Percentiles rank a stretch among this genome's conserved stretches.
These are phyloP conservation scores for Meripilus lineatus DNA, from an alignment of 1,284 basidiomycete genomes.

Conservation along the genomic window DNA sequence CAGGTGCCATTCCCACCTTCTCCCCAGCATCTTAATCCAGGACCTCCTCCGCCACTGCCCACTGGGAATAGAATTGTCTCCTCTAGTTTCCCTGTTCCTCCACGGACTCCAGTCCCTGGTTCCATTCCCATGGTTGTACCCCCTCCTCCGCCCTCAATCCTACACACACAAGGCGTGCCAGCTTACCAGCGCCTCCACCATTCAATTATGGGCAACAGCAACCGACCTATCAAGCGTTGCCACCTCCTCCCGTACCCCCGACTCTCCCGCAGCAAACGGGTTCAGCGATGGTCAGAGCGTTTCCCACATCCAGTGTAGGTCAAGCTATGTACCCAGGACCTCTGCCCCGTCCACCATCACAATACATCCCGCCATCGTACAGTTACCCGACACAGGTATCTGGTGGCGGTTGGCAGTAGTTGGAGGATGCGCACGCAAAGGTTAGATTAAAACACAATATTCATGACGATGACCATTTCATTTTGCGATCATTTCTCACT, in stretches of 20 bases:
- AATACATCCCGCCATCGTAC: conserved; percentile 20
- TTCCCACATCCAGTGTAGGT: conserved; percentile 15
- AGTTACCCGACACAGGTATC: conserved; percentile 11
- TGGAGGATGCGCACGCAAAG: no score
- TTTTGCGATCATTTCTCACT: no score
- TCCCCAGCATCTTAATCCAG: conserved; percentile 5
- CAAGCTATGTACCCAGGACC: conserved; percentile 33
- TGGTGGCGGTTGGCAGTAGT: conserved; percentile 14
- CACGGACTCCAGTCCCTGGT: background rate
- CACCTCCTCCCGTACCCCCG: conserved; percentile 28
- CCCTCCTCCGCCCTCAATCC: conserved; percentile 30
- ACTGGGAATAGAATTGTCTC: conserved; percentile 17
- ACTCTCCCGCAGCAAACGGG: conserved; percentile 22
- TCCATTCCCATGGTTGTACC: conserved; percentile 23
- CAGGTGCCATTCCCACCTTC: background rate
- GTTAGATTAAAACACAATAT: no score
- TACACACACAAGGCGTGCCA: conserved; percentile 21
- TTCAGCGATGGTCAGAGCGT: conserved; percentile 16
- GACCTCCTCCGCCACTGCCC: conserved; percentile 17
- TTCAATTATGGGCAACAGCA: conserved; percentile 24
- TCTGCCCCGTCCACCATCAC: conserved; percentile 31
- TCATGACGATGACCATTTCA: no score
- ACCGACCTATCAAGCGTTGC: conserved; percentile 22
- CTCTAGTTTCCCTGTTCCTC: conserved; percentile 5
- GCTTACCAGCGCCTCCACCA: conserved; percentile 38